phyloP scores from a whole-genome alignment of 1,284 basidiomycete genomes.

The Ustanciosporium gigantosporum region DNA sequence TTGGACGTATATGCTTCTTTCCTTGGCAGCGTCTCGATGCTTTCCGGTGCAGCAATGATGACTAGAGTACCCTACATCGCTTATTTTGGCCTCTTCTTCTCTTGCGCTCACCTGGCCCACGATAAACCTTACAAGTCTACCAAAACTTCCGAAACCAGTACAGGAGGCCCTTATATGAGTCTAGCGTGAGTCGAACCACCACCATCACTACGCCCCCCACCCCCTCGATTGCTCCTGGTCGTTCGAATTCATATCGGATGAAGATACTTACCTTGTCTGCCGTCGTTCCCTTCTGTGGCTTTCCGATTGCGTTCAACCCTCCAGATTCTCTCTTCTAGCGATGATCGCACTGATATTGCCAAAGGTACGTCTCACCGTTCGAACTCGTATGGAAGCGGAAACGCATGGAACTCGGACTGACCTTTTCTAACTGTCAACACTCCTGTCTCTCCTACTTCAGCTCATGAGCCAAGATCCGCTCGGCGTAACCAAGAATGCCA shows the following conservation, averaged over 20 bases:
- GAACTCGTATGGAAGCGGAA: too few relatives aligned
- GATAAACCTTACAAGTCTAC: conserved; percentile 39
- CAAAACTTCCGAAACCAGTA: conserved; percentile 15
- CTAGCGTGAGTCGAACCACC: conserved; percentile 12
- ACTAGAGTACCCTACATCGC: conserved; percentile 22
- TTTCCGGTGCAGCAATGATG: conserved; percentile 35
- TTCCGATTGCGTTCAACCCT: neutral
- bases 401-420: too few relatives aligned
- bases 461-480: too few relatives aligned
- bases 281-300: neutral
- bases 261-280: neutral
- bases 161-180: conserved; percentile 29
- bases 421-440: too few relatives aligned
- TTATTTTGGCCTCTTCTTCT: conserved; percentile 37
- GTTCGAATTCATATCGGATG: neutral
- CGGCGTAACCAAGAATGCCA: too few relatives aligned
- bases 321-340: conserved; percentile 22
- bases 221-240: neutral
- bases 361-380: conserved; percentile 39
- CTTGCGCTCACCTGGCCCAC: conserved; percentile 38
- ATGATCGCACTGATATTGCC: conserved; percentile 24
- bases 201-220: neutral
- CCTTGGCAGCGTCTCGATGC: conserved; percentile 22
- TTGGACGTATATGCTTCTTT: conserved; percentile 36
- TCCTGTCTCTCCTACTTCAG: too few relatives aligned